These are phyloP conservation scores for Globisporangium ultimum DNA, from an alignment of 352 stramenopile species.

Conservation along the genomic window DNA sequence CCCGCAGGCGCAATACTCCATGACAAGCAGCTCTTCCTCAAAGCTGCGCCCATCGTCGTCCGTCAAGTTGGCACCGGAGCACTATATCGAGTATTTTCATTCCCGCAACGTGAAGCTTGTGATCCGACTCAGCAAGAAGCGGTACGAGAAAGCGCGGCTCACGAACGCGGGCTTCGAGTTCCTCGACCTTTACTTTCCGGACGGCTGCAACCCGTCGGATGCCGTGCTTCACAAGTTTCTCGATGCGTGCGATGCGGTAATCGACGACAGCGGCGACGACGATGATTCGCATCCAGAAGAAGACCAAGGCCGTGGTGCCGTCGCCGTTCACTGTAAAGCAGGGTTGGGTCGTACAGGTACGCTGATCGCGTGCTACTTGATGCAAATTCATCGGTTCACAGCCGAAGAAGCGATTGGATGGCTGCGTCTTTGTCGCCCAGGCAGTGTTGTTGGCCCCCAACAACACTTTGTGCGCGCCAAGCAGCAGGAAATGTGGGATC, in stretches of 20 bases:
- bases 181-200: constrained; percentile 90
- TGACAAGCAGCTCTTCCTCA: constrained; percentile 34
- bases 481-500: constrained; percentile 22
- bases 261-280: background rate
- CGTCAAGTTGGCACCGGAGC: constrained; percentile 30
- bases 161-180: constrained; percentile 80
- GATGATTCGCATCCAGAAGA: background rate
- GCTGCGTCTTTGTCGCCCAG: constrained; percentile 90
- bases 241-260: constrained; percentile 38
- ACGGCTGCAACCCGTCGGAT: constrained; percentile 86
- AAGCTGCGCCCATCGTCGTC: constrained; percentile 54
- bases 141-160: constrained; percentile 90
- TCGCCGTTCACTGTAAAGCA: constrained; percentile 96
- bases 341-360: constrained; percentile 93
- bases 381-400: constrained; percentile 92
- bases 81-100: constrained; percentile 23
- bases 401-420: constrained; percentile 91
- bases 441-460: constrained; percentile 91
- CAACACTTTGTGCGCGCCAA: constrained; percentile 91
- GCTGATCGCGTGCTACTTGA: constrained; percentile 93
- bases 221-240: constrained; percentile 76
- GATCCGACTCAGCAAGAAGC: constrained; percentile 92
- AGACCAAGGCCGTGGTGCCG: constrained; percentile 31
- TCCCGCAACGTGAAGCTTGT: constrained; percentile 33
- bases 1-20: constrained; percentile 48